Evolutionary conservation across 2,329 filamentous ascomycete species (phyloP), one percentile per base, ranked within the genome.

Genomic region (Fusarium mexicanum): DNA sequence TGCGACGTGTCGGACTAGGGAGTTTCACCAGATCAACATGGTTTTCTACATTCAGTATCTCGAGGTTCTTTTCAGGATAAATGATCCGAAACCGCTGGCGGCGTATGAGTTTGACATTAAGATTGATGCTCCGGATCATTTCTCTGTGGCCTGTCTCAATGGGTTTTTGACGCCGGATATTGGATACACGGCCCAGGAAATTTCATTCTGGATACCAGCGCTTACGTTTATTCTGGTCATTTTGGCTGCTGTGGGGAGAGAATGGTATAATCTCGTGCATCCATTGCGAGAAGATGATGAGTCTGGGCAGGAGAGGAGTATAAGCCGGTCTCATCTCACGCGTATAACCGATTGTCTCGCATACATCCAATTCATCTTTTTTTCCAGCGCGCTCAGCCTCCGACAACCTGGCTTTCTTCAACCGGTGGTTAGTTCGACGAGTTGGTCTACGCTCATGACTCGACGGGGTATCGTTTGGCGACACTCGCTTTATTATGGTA

Each of bases 401-500:
- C 87, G 89, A 48, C 94, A 94, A 73, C 93, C 93, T 1, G 93
- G 92, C 2, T 95, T 91, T 77, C 92, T 91, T 71, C 92, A 93
- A 73, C 92, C 93, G 2, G 90, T 90, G 2, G 87, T 92, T 41
- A 92, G 91, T 76, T 88, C 90, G 68, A 87, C 87, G 5, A 88
- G 88, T 55, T 94, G 92, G 92, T 91, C 91, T 5, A 83, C 88
- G 3, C 86, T 94, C 37, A 88, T 94, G 81, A 92, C 93, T 82
- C 76, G 74, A 7, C 68, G 63, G 3, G 81, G 82, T 1, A 73
- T 80, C 1, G 61, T 82, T 5, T 72, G 74, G 14, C 68, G 74
- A 6, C 59, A 74, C 1, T 67, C 55, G 4, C 24, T 54, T 3
- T 84, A 84, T 46, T 44, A 64, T 6, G 78, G 81, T 9, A 70